Conservation (phyloP, 176 grass and related monocot genomes). For the Juncus inflexus region DNA sequence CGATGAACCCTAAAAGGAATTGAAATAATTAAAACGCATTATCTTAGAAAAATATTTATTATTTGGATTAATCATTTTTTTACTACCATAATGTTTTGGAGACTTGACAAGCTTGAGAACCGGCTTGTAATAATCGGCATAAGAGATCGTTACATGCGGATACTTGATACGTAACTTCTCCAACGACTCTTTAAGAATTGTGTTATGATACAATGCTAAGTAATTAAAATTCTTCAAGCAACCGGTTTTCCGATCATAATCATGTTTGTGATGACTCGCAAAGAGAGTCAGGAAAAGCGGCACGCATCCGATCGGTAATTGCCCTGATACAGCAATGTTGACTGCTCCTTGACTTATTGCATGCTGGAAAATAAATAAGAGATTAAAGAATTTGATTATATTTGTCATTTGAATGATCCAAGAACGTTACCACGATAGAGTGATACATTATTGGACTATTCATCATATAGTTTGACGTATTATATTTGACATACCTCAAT, state of each 20-base stretch:
- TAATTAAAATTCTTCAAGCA: constrained; percentile 42
- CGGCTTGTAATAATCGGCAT: constrained; percentile 39
- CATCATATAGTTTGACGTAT: not conserved
- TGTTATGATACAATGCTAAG: constrained; percentile 40
- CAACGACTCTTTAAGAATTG: constrained; percentile 27
- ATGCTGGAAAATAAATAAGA: constrained; percentile 21
- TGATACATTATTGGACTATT: no score
- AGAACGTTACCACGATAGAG: no score
- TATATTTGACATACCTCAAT: constrained; percentile 38
- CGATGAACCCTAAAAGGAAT: constrained; percentile 28
- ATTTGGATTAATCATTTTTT: not conserved
- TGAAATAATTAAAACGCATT: not conserved
- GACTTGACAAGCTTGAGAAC: constrained; percentile 44
- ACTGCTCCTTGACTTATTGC: constrained; percentile 32
- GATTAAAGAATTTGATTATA: no score
- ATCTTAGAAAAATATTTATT: no score
- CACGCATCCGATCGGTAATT: constrained; percentile 38
- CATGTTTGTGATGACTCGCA: constrained; percentile 8
- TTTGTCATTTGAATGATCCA: no score
- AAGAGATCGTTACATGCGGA: constrained; percentile 30
- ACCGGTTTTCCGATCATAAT: constrained; percentile 34
- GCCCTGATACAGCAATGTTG: constrained; percentile 31
- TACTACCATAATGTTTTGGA: constrained; percentile 43
- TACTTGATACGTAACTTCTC: constrained; percentile 28
- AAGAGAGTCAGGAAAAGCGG: constrained; percentile 24